These are phyloP conservation scores for Conticribra guillardii DNA, from an alignment of 108 stramenopile genomes.

Conservation along the genomic window DNA sequence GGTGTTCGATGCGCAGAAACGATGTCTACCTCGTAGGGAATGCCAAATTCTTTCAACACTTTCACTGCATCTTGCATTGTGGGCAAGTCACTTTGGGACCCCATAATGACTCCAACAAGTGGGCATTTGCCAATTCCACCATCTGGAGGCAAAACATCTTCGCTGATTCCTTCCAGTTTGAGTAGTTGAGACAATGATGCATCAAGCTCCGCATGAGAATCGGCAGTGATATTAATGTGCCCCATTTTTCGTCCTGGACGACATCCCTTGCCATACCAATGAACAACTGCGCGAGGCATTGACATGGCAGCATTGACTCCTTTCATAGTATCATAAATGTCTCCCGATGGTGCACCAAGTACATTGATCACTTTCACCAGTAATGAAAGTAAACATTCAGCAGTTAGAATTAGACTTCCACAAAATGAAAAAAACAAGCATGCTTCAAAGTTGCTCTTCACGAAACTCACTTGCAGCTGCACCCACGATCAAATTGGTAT, in stretches of 20 bases:
- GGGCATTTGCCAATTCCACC: slow-evolving; percentile 58
- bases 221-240: slow-evolving; percentile 94
- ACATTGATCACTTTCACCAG: slow-evolving; percentile 87
- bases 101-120: slow-evolving; percentile 98
- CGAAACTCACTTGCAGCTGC: slow-evolving; percentile 80
- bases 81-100: slow-evolving; percentile 96
- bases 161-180: slow-evolving; percentile 67
- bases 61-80: slow-evolving; percentile 94
- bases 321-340: slow-evolving; percentile 74
- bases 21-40: slow-evolving; percentile 96
- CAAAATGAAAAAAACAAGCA: no score
- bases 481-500: slow-evolving; percentile 81
- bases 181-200: slow-evolving; percentile 55
- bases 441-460: no score
- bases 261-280: slow-evolving; percentile 98
- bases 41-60: slow-evolving; percentile 84
- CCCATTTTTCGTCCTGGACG: slow-evolving; percentile 97
- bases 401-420: no score
- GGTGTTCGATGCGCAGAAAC: slow-evolving; percentile 99
- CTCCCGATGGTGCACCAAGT: slow-evolving; percentile 77
- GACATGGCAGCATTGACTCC: slow-evolving; percentile 83
- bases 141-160: slow-evolving; percentile 61
- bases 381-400: no score
- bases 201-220: slow-evolving; percentile 81
- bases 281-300: slow-evolving; percentile 87